Evolutionary conservation across 306 rosid genomes (phyloP).

Genomic region (Lotus japonicus): DNA sequence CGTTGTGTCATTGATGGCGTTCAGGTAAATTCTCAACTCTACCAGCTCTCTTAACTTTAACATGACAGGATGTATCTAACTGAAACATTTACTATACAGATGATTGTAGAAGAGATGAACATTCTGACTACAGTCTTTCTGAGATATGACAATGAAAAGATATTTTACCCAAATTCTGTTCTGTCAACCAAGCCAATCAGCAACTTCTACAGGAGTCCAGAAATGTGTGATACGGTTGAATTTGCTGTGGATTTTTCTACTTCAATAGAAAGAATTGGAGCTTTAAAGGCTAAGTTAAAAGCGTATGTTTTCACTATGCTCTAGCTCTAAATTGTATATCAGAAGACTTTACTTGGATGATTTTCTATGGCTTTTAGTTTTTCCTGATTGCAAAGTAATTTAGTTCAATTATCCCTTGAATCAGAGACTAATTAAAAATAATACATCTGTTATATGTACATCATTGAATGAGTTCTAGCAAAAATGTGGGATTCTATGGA

Average conservation of each 20-base stretch:
- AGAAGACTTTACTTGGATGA: too few species aligned
- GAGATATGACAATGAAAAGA: slow-evolving; percentile 76
- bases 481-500: too few species aligned
- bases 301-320: slow-evolving; percentile 33
- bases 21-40: slow-evolving; percentile 55
- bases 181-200: slow-evolving; percentile 76
- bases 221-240: slow-evolving; percentile 67
- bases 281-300: slow-evolving; percentile 53
- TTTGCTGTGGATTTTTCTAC: slow-evolving; percentile 67
- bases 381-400: too few species aligned
- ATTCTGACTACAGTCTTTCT: slow-evolving; percentile 71
- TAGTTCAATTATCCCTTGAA: too few species aligned
- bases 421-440: too few species aligned
- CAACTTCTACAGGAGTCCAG: slow-evolving; percentile 86
- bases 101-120: slow-evolving; percentile 93
- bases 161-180: slow-evolving; percentile 78
- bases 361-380: too few species aligned
- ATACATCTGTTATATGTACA: too few species aligned
- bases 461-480: too few species aligned
- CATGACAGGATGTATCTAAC: background rate
- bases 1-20: slow-evolving; percentile 85
- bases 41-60: background rate
- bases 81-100: slow-evolving; percentile 44
- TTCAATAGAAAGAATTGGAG: slow-evolving; percentile 59
- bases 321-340: background rate